These are phyloP conservation scores for Trametes hirsuta DNA, from an alignment of 1,284 basidiomycete genomes.

Conservation along the genomic window DNA sequence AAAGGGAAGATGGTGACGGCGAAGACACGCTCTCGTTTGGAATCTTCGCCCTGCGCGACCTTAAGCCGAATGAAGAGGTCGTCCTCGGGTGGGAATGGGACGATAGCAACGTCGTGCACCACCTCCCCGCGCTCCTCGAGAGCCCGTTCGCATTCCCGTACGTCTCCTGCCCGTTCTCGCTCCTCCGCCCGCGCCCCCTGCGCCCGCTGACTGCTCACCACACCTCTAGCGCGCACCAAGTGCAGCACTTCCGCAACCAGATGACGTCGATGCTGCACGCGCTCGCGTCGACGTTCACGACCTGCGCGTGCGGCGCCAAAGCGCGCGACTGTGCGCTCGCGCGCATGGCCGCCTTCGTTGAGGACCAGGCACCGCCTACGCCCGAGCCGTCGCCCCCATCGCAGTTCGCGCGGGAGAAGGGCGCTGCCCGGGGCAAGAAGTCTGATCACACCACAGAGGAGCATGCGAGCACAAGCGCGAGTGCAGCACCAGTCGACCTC, in stretches of 20 bases:
- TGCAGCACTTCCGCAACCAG: constrained; percentile 60
- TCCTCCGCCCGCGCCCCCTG: constrained; percentile 21
- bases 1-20: not conserved
- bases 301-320: constrained; percentile 73
- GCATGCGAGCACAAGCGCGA: constrained; percentile 7
- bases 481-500: constrained; percentile 45
- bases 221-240: constrained; percentile 48
- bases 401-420: constrained; percentile 19
- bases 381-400: constrained; percentile 33
- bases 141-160: constrained; percentile 59
- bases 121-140: constrained; percentile 72
- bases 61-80: constrained; percentile 85
- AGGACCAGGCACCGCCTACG: constrained; percentile 42
- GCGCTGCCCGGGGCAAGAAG: constrained; percentile 3
- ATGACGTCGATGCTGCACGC: constrained; percentile 76
- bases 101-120: constrained; percentile 87
- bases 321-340: constrained; percentile 67
- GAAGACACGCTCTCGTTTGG: constrained; percentile 71
- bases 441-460: constrained; percentile 9
- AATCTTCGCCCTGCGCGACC: constrained; percentile 80
- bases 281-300: constrained; percentile 73
- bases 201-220: constrained; percentile 18
- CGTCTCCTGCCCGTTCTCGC: constrained; percentile 33
- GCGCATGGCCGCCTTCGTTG: constrained; percentile 69
- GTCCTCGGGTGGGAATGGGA: constrained; percentile 98